Percentiles rank a stretch among this genome's conserved stretches.
phyloP scores from a whole-genome alignment of 345 rosid genomes.

The Lepidium didymum region DNA sequence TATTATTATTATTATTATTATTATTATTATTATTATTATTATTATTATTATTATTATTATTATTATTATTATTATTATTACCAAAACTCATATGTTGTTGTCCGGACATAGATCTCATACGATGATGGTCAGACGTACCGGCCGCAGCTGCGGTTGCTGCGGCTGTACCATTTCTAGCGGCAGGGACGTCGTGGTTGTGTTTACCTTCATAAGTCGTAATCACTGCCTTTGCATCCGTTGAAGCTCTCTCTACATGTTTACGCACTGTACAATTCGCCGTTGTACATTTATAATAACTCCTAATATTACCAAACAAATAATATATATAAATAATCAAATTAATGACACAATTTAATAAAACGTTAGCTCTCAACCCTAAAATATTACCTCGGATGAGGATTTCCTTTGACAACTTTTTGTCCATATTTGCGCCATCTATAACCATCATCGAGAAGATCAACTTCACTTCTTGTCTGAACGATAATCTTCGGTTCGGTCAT shows the following conservation, averaged over 20 bases:
- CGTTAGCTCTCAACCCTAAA: background rate
- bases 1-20: no score
- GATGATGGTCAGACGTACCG: slow-evolving; percentile 16
- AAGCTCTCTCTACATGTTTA: slow-evolving; percentile 92
- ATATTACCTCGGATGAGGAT: slow-evolving; percentile 80
- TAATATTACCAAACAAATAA: slow-evolving; percentile 19
- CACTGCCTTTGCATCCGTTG: slow-evolving; percentile 82
- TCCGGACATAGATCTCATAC: slow-evolving; percentile 29
- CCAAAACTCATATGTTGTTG: slow-evolving; percentile 37
- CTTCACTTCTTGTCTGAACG: slow-evolving; percentile 96
- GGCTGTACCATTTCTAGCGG: slow-evolving; percentile 55
- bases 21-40: no score
- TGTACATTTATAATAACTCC: slow-evolving; percentile 96
- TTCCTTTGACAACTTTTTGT: slow-evolving; percentile 98
- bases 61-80: slow-evolving; percentile 26
- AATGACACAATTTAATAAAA: background rate
- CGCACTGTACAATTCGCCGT: slow-evolving; percentile 81
- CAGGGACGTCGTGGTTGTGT: slow-evolving; percentile 81
- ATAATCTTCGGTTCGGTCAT: slow-evolving; percentile 83
- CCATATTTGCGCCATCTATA: slow-evolving; percentile 98
- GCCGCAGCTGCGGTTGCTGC: slow-evolving; percentile 28
- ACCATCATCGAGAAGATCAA: slow-evolving; percentile 96
- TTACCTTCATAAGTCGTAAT: slow-evolving; percentile 96
- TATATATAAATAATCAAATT: background rate
- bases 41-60: no score